A percentile compares a stretch with the other conserved stretches of the same genome.
These are phyloP conservation scores for Cladosporium cucumerinum DNA, from an alignment of 2,329 filamentous ascomycete genomes.

Conservation along the genomic window DNA sequence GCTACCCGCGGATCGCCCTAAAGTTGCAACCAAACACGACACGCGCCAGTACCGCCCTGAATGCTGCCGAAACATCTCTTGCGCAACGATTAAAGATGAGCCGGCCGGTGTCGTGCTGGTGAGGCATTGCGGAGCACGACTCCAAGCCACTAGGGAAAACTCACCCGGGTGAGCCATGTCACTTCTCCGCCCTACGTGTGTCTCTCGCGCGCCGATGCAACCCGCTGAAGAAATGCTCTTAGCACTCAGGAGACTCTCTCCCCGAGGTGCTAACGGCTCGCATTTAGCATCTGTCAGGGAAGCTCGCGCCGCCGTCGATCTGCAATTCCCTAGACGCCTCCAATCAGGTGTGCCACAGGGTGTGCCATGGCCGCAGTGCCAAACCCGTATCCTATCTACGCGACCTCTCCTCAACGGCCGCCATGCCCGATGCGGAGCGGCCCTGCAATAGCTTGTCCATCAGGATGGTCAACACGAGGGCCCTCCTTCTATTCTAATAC, in stretches of 20 bases:
- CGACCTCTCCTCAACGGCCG: slow-evolving; percentile 17
- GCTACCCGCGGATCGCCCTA: slow-evolving; percentile 8
- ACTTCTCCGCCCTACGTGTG: not conserved
- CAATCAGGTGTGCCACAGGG: slow-evolving; percentile 12
- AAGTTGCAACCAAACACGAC: slow-evolving; percentile 11
- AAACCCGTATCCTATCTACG: slow-evolving; percentile 15
- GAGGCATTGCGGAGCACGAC: not conserved
- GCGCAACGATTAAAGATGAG: not conserved
- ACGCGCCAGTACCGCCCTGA: not conserved
- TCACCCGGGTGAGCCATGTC: not conserved
- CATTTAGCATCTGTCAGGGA: slow-evolving; percentile 9
- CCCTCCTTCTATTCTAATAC: slow-evolving; percentile 13
- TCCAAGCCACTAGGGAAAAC: not conserved
- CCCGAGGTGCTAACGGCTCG: not conserved
- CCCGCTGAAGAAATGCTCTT: not conserved
- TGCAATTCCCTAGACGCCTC: slow-evolving; percentile 8
- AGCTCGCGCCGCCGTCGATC: slow-evolving; percentile 12
- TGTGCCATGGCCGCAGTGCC: slow-evolving; percentile 12
- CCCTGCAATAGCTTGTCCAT: slow-evolving; percentile 15
- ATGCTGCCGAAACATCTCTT: slow-evolving; percentile 5
- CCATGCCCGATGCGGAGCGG: slow-evolving; percentile 14
- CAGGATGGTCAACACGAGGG: slow-evolving; percentile 11
- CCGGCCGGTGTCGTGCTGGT: not conserved
- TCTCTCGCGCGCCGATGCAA: not conserved
- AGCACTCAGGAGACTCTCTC: not conserved